phyloP scores from a whole-genome alignment of 139 green algal genomes.

The Chlamydomonas schloesseri region DNA sequence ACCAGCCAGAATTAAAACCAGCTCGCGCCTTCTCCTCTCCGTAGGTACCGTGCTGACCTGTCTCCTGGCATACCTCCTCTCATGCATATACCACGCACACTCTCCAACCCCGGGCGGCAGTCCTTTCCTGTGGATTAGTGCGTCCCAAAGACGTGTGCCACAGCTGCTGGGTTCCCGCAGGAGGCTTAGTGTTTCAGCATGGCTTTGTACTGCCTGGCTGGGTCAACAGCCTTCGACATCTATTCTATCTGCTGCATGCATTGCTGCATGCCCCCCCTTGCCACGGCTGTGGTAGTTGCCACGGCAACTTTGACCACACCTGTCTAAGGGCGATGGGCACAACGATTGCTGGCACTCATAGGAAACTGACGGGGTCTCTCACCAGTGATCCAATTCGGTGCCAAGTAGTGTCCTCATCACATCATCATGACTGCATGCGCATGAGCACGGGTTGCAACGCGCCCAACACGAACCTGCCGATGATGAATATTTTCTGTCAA shows the following conservation, averaged over 20 bases:
- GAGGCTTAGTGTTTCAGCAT: constrained; percentile 46
- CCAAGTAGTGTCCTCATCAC: constrained; percentile 25
- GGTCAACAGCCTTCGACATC: constrained; percentile 14
- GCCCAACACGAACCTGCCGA: not conserved
- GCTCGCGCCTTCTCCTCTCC: not conserved
- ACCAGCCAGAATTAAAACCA: constrained; percentile 38
- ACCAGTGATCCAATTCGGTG: not conserved
- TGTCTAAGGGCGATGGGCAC: constrained; percentile 33
- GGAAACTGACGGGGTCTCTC: constrained; percentile 24
- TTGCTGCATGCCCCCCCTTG: constrained; percentile 10
- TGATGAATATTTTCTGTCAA: constrained; percentile 42
- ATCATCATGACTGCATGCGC: not conserved
- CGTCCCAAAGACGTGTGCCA: constrained; percentile 48
- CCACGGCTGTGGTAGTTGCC: constrained; percentile 25
- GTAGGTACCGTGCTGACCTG: constrained; percentile 40
- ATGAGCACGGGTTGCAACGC: not conserved
- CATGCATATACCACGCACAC: constrained; percentile 17
- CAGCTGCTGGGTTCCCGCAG: constrained; percentile 8
- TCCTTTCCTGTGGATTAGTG: constrained; percentile 9
- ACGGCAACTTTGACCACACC: not conserved
- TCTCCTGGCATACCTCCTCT: constrained; percentile 29
- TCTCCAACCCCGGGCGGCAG: constrained; percentile 39
- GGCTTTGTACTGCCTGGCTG: constrained; percentile 12
- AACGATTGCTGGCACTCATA: constrained; percentile 2
- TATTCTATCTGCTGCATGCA: not conserved